A percentile compares a stretch with the other conserved stretches of the same genome.
phyloP scores from a whole-genome alignment of 176 grass and related monocot genomes.

The Pontederia crassipes region DNA sequence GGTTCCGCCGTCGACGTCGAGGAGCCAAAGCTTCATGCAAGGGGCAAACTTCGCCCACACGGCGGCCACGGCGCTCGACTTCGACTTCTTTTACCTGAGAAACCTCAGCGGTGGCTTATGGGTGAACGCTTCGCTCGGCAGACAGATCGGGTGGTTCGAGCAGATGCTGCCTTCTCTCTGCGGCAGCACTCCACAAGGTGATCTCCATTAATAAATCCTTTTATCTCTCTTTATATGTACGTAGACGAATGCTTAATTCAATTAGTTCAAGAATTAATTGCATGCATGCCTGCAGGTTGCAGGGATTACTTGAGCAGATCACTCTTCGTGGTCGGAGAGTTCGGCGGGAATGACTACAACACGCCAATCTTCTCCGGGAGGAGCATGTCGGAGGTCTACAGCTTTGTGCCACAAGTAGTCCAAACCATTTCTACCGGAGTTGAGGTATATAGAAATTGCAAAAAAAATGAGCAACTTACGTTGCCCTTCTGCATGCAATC shows the following conservation, averaged over 20 bases:
- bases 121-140: slow-evolving; percentile 57
- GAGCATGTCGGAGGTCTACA: neutral
- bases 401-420: slow-evolving; percentile 14
- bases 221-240: neutral
- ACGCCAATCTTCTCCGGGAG: neutral
- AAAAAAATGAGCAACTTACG: neutral
- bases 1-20: slow-evolving; percentile 49
- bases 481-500: neutral
- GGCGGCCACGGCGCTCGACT: slow-evolving; percentile 72
- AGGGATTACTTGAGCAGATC: slow-evolving; percentile 8
- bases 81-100: slow-evolving; percentile 58
- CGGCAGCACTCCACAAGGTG: slow-evolving; percentile 34
- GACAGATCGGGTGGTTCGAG: slow-evolving; percentile 69
- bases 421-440: neutral
- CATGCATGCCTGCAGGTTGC: slow-evolving; percentile 3
- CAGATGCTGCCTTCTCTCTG: slow-evolving; percentile 67
- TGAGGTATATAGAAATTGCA: slow-evolving; percentile 11
- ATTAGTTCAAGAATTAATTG: neutral
- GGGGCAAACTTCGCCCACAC: slow-evolving; percentile 82
- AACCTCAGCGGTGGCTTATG: slow-evolving; percentile 34
- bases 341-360: slow-evolving; percentile 25
- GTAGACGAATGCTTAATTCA: neutral
- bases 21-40: slow-evolving; percentile 30
- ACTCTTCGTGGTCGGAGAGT: slow-evolving; percentile 21
- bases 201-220: neutral